Evolutionary conservation across 2,329 filamentous ascomycete species (phyloP), one percentile per base, ranked within the genome.

Genomic region (Incumbomyces delicatus): DNA sequence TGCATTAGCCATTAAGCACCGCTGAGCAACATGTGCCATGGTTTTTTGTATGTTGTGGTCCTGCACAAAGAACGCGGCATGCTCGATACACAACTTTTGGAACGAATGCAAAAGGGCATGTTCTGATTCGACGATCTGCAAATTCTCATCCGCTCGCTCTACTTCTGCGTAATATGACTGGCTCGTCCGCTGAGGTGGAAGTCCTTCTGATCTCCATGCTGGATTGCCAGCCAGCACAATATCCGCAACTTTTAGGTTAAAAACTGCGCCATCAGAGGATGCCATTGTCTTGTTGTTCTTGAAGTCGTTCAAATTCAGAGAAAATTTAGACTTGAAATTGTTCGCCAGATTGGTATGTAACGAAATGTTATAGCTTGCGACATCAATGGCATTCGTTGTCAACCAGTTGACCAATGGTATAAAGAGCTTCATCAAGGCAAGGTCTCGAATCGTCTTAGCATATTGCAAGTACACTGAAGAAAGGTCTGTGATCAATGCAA

Each of bases 51-150:
- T 70, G 18, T 73, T 68, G 33, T 68, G 63, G 44, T 77, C 72
- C 35, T 48, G 46, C 44, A 69, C 66, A 31, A 76, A 72, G 34
- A 75, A 69, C n/a, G 78, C 78, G 61, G 84, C 87, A 41, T 98
- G 75, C 59, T 95, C 90, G 41, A 92, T 74, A 12, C 90, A 78
- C 7, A 98, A 74, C 49, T 87, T 81, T 62, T 94, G 89, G 87
- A 90, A 96, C 46, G 87, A 85, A 57, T 87, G 81, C 53, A 95
- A 83, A 14, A 98, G 77, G 10, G 35, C 32, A 27, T 57, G 82
- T 68, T 98, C 88, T 18, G 90, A 86, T 63, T 96, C 88, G 30
- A 98, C 87, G 30, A 95, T 72, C 18, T 89, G 94, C 44, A 98
- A 65, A 63, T 98, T 96, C 52, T 84, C 71, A 63, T 98, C 98